These are phyloP conservation scores for Colletotrichum tropicale DNA, from an alignment of 2,329 filamentous ascomycete genomes.

Conservation along the genomic window DNA sequence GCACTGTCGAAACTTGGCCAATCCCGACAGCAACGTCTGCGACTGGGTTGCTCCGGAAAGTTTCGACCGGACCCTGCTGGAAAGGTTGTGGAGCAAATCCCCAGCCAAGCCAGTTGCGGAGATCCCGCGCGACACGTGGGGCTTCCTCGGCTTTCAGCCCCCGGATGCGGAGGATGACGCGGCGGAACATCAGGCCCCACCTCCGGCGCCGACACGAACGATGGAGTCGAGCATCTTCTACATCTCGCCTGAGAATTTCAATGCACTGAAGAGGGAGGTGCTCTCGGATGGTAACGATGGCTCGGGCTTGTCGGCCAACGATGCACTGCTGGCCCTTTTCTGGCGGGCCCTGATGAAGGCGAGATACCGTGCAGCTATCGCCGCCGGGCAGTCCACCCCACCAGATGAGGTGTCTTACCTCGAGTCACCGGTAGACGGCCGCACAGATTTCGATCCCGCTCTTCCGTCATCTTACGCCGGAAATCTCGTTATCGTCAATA, in stretches of 20 bases:
- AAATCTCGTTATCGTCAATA: constrained; percentile 30
- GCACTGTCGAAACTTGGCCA: constrained; percentile 29
- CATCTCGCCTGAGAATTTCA: neutral
- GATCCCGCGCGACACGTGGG: constrained; percentile 24
- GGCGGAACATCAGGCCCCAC: neutral
- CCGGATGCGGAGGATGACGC: neutral
- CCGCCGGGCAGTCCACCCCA: constrained; percentile 20
- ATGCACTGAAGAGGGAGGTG: constrained; percentile 35
- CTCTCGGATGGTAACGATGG: constrained; percentile 26
- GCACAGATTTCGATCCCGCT: constrained; percentile 31
- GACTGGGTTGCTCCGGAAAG: constrained; percentile 32
- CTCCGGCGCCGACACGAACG: neutral
- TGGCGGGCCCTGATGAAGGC: constrained; percentile 40
- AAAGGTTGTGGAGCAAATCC: constrained; percentile 30
- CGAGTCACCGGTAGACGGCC: constrained; percentile 35
- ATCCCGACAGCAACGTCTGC: constrained; percentile 17
- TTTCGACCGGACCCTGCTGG: constrained; percentile 31
- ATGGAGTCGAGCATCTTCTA: constrained; percentile 5
- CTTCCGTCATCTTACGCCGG: constrained; percentile 33
- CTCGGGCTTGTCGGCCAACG: constrained; percentile 34
- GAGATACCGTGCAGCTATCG: constrained; percentile 34
- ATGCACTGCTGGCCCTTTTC: constrained; percentile 43
- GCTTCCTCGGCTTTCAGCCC: constrained; percentile 27
- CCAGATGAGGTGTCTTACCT: constrained; percentile 33
- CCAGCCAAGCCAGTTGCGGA: constrained; percentile 23